Evolutionary conservation across 2,329 filamentous ascomycete species (phyloP), one percentile per base, ranked within the genome.

Genomic region (Ceratocystis diversiconidia): DNA sequence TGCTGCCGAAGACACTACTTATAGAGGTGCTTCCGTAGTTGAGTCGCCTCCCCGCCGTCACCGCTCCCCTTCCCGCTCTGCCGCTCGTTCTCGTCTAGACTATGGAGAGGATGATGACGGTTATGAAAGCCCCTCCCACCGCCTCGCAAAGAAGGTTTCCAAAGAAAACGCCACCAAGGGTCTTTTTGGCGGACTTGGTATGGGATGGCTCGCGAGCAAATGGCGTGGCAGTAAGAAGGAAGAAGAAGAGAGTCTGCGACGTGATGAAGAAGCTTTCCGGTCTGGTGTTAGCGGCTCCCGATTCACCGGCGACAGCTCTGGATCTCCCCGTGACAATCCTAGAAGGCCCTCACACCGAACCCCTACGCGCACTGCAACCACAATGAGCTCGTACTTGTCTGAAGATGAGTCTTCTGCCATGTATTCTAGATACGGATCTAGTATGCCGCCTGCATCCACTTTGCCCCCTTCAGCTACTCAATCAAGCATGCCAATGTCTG

Each of bases 201-300:
- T 87, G 43, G 88, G 87, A 7, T 88, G 86, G 77, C 76, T 91
- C 61, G 82, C 83, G 5, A 86, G 82, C 75, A 82, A 83, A 72
- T 79, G 88, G 73, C 83, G 81, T 69, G 79, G 85, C 73, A 75
- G 84, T 70, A 76, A 76, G 62, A 72, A 76, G 67, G 77, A 76
- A 64, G 80, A 80, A 67, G 80, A 79, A 62, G 76, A 80, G 48
- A 75, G 77, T 6, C 46, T 75, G 3, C 72, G 66, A 15, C 64
- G 72, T 43, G 75, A 79, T 4, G 73, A 84, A 73, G 82, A 86
- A 65, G 79, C 85, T 1, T 70, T 75, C 69, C 80, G 84, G 64
- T 82, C 84, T 25, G 81, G 88, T 4, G 82, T 82, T 44, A 80
- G 80, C 41, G 79, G 81, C n/a, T 83, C 85, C 25, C 79, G 79